Conservation (phyloP, 225 moss, liverwort and hornwort species). For the Pseudisothecium myosuroides region DNA sequence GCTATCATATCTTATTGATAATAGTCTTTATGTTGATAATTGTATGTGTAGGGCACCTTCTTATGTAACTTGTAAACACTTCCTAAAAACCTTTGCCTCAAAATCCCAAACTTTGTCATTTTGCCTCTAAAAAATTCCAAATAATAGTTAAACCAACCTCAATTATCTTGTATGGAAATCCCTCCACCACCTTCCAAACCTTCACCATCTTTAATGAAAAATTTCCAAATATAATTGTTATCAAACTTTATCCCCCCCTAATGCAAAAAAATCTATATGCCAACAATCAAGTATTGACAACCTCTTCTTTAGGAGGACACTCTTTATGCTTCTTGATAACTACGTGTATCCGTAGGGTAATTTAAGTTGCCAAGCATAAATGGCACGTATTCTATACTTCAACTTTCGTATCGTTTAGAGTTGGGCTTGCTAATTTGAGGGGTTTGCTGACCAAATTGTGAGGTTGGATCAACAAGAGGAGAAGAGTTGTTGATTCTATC, state of each 20-base stretch:
- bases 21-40: not conserved
- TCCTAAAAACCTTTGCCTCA: not conserved
- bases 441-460: no score
- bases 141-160: not conserved
- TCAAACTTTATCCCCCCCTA: not conserved
- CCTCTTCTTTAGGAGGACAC: accelerated
- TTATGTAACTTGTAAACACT: not conserved
- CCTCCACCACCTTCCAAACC: no score
- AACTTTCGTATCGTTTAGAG: accelerated
- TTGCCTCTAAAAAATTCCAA: accelerated
- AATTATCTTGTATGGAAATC: accelerated
- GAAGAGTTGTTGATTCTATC: no score
- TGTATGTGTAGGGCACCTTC: not conserved
- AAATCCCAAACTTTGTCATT: not conserved
- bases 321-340: not conserved
- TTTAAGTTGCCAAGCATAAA: not conserved
- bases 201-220: not conserved
- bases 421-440: no score
- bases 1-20: not conserved
- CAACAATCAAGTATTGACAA: accelerated
- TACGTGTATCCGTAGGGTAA: accelerated
- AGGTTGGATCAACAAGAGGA: no score
- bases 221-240: accelerated
- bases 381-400: not conserved
- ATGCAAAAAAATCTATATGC: not conserved